Evolutionary conservation across 257 asterid species (phyloP).

Genomic region (Thymus quinquecostatus): DNA sequence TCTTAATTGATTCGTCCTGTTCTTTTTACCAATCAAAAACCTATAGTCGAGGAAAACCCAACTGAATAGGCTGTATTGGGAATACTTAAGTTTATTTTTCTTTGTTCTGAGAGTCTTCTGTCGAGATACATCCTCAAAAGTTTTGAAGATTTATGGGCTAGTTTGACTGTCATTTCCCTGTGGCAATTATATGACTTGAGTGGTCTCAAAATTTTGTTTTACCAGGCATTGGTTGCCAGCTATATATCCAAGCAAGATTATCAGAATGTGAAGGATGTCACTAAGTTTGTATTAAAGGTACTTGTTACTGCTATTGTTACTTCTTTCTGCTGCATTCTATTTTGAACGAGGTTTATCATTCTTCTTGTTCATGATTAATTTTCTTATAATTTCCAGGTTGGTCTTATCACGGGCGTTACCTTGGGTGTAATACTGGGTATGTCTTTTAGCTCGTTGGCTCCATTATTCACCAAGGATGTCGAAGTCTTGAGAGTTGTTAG

Average conservation of each 20-base stretch:
- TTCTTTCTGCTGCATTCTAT: slow-evolving; percentile 20
- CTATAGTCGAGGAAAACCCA: too few species aligned
- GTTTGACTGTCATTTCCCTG: slow-evolving; percentile 8
- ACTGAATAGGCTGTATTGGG: too few species aligned
- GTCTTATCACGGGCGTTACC: slow-evolving; percentile 61
- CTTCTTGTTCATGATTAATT: slow-evolving; percentile 9
- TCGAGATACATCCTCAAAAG: not conserved
- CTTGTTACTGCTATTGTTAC: slow-evolving; percentile 27
- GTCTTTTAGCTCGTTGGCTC: slow-evolving; percentile 70
- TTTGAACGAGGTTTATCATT: not conserved
- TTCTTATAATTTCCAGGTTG: slow-evolving; percentile 55
- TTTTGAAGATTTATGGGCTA: slow-evolving; percentile 21
- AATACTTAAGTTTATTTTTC: too few species aligned
- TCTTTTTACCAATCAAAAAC: too few species aligned
- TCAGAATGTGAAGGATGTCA: slow-evolving; percentile 62
- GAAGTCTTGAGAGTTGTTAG: slow-evolving; percentile 66
- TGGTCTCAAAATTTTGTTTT: slow-evolving; percentile 19
- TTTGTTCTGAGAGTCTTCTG: too few species aligned
- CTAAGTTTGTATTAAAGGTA: slow-evolving; percentile 73
- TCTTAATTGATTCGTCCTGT: too few species aligned
- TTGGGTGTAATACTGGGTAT: slow-evolving; percentile 67
- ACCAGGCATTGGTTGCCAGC: slow-evolving; percentile 83
- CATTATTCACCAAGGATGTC: slow-evolving; percentile 65
- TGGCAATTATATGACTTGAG: not conserved
- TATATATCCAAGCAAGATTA: slow-evolving; percentile 73